Evolutionary conservation across 495 filamentous ascomycete genomes (phyloP).

Genomic region (Cercophora newfieldiana): DNA sequence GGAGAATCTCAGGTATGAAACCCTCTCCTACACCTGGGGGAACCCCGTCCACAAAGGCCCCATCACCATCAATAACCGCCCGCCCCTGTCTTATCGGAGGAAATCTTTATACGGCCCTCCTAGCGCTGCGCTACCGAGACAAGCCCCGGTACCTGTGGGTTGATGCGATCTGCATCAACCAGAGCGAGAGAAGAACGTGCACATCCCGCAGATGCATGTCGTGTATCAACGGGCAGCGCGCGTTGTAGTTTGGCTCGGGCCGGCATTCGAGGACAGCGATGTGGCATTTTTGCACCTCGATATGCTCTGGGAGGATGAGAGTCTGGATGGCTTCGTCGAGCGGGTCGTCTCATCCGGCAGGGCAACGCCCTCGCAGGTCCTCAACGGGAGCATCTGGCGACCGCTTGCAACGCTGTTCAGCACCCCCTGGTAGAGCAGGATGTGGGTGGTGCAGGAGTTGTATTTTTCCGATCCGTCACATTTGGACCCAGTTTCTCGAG

Average conservation of each 20-base stretch:
- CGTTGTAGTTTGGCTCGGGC: background rate
- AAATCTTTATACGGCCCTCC: background rate
- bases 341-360: background rate
- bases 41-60: background rate
- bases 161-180: constrained; percentile 4
- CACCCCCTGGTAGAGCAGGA: background rate
- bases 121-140: background rate
- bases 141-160: background rate
- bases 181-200: background rate
- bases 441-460: background rate
- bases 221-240: background rate
- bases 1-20: background rate
- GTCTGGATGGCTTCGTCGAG: background rate
- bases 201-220: background rate
- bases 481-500: too few relatives aligned
- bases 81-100: background rate
- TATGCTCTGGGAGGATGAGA: background rate
- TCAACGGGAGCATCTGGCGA: background rate
- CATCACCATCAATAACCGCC: background rate
- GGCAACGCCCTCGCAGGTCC: background rate
- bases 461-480: background rate
- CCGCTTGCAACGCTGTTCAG: constrained; percentile 1
- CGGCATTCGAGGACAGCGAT: background rate
- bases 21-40: constrained; percentile 1
- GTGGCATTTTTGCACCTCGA: background rate